Evolutionary conservation across 257 asterid genomes (phyloP).

Genomic region (Fraxinus cuspidata): DNA sequence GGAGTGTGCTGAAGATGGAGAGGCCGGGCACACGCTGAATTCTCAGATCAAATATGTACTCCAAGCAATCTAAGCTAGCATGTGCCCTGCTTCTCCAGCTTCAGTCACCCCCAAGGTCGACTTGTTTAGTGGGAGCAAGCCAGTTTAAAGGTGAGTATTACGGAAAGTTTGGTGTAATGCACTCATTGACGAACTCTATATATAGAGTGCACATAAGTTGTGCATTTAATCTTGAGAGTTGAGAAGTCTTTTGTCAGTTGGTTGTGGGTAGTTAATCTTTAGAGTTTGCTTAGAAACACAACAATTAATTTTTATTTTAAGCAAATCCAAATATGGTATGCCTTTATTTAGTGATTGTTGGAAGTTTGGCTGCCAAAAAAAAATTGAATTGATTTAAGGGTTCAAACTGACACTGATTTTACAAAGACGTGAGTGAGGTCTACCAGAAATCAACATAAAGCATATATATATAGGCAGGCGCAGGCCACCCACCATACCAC

Average conservation of each 20-base stretch:
- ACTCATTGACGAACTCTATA: neutral
- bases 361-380: constrained; percentile 30
- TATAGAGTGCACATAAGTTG: neutral
- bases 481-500: constrained; percentile 19
- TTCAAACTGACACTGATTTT: neutral
- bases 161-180: neutral
- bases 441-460: constrained; percentile 29
- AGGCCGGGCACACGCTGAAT: constrained; percentile 39
- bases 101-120: constrained; percentile 26
- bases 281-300: constrained; percentile 4
- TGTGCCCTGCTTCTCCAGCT: constrained; percentile 62
- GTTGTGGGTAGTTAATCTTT: constrained; percentile 32
- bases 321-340: constrained; percentile 10
- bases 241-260: constrained; percentile 22
- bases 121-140: too few species aligned
- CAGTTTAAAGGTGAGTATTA: neutral
- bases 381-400: neutral
- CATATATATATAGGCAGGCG: neutral
- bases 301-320: neutral
- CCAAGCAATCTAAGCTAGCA: constrained; percentile 27
- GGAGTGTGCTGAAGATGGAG: constrained; percentile 46
- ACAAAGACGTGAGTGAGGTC: constrained; percentile 25
- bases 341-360: constrained; percentile 24
- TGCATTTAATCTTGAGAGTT: neutral
- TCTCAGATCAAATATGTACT: neutral